Evolutionary conservation across 1,284 basidiomycete species (phyloP), one percentile per base, ranked within the genome.

Genomic region (Schizopora paradoxa): DNA sequence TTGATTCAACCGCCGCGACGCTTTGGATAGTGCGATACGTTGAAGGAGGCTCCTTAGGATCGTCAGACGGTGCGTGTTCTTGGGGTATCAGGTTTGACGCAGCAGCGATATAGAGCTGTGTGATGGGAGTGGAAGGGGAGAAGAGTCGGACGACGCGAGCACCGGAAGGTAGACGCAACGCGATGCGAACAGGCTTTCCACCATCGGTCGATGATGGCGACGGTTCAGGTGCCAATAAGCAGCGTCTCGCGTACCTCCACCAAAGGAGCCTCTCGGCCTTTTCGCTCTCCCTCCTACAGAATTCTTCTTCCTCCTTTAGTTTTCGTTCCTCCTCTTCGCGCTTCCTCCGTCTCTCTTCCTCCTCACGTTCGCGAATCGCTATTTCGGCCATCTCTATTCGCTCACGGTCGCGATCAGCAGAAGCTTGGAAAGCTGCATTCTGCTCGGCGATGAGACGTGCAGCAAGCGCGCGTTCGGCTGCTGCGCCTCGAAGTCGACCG

Each of bases 361-460:
- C n/a, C n/a, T n/a, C n/a, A n/a, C n/a, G n/a, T n/a, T n/a, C n/a
- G n/a, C n/a, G n/a, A n/a, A n/a, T n/a, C 19, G 39, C 47, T 33
- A 77, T 70, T 42, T 66, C 69, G 2, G 63, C 65, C n/a, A n/a
- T n/a, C 51, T 74, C 68, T 37, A 87, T 79, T 28, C 83, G 70
- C 56, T 86, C 86, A 13, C 74, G 70, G 59, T 96, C 92, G n/a
- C 75, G 66, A 27, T 69, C 62, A 6, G 77, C 80, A 0, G 82
- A 74, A 36, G 82, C 79, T 33, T 68, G 69, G 63, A 89, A 90
- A 1, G 87, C 88, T 2, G 74, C 70, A 56, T 96, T 92, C 57
- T 94, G 91, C 55, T 91, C 85, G 16, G 81, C 85, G 6, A 91
- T 74, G 16, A 93, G 58, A 14, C 72, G 66, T 1, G 91, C 73